These are phyloP conservation scores for Allium sativum DNA, from an alignment of 106 monocot species.

Conservation along the genomic window DNA sequence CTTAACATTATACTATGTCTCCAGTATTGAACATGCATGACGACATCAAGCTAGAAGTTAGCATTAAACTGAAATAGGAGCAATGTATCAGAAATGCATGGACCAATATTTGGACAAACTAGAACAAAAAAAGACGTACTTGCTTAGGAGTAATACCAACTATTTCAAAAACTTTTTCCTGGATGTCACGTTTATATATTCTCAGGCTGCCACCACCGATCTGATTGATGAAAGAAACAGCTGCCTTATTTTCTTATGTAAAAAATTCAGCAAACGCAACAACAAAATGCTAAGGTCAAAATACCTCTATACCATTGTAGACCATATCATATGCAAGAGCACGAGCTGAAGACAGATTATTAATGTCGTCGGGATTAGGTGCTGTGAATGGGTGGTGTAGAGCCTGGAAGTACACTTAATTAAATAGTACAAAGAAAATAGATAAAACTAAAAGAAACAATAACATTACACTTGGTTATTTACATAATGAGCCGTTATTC, in stretches of 20 bases:
- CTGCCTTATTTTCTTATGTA: neutral
- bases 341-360: constrained; percentile 75
- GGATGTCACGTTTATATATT: constrained; percentile 88
- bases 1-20: too few species aligned
- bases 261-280: neutral
- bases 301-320: constrained; percentile 96
- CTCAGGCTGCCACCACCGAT: constrained; percentile 99
- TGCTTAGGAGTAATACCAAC: constrained; percentile 66
- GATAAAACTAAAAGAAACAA: neutral
- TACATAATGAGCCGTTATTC: too few species aligned
- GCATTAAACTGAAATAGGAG: neutral
- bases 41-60: too few species aligned
- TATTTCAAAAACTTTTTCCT: constrained; percentile 89
- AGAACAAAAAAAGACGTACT: constrained; percentile 17
- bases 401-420: constrained; percentile 36
- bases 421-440: neutral
- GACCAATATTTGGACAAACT: neutral
- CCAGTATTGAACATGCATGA: too few species aligned
- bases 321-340: constrained; percentile 99
- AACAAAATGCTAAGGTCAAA: neutral
- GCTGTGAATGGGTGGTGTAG: constrained; percentile 98
- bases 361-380: constrained; percentile 84
- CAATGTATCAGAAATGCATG: neutral
- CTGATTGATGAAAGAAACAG: constrained; percentile 21
- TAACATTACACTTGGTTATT: too few species aligned